Conservation (phyloP, 495 filamentous ascomycete genomes). For the Lasiosphaeria hispida region DNA sequence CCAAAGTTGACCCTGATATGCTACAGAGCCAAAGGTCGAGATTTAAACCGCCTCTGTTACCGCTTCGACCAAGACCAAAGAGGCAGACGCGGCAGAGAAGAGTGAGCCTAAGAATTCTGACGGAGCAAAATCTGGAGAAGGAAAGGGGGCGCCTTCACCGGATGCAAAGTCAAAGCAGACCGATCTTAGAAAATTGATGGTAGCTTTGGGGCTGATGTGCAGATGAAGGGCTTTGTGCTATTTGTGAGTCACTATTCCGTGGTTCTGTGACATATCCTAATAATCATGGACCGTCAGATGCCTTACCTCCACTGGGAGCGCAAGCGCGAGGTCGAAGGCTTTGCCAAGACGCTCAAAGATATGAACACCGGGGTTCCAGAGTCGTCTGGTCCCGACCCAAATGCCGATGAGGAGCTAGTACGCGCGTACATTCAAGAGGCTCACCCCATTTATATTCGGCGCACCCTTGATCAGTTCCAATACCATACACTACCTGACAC, state of each 20-base stretch:
- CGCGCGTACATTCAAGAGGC: background rate
- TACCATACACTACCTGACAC: background rate
- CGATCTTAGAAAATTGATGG: background rate
- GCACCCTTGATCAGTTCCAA: background rate
- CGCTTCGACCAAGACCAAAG: too few species aligned
- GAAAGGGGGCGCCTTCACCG: too few species aligned
- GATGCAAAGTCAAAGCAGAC: background rate
- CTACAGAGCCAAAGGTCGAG: too few species aligned
- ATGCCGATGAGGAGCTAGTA: background rate
- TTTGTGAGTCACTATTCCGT: background rate
- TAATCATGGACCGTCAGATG: background rate
- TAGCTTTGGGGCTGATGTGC: too few species aligned
- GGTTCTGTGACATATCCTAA: background rate
- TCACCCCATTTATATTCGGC: background rate
- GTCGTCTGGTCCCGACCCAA: background rate
- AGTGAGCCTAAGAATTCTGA: too few species aligned
- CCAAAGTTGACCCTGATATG: too few species aligned
- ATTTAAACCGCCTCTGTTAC: too few species aligned
- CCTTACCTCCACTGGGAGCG: background rate
- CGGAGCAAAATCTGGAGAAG: too few species aligned
- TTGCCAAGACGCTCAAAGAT: background rate
- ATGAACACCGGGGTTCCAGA: background rate
- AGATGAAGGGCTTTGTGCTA: background rate
- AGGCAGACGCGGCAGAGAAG: too few species aligned
- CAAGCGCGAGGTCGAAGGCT: background rate